Evolutionary conservation across 2,329 filamentous ascomycete species (phyloP).

Genomic region (Lachnellula hyalina): DNA sequence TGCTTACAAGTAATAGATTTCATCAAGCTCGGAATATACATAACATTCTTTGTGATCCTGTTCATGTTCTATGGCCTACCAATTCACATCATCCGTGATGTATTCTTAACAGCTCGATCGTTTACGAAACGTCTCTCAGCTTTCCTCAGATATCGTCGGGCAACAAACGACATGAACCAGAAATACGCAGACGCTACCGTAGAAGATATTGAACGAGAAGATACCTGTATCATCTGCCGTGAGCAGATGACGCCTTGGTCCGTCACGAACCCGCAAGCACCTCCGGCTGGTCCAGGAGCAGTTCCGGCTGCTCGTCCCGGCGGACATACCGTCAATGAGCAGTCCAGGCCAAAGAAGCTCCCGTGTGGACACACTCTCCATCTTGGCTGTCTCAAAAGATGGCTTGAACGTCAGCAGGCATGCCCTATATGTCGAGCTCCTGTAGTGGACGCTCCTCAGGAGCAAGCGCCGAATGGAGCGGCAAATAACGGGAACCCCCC

Average conservation of each 20-base stretch:
- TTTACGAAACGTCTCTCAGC: slow-evolving; percentile 88
- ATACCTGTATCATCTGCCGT: slow-evolving; percentile 95
- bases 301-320: slow-evolving; percentile 31
- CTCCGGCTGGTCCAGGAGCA: slow-evolving; percentile 32
- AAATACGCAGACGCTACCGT: slow-evolving; percentile 84
- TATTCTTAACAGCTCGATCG: slow-evolving; percentile 88
- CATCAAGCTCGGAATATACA: slow-evolving; percentile 82
- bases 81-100: slow-evolving; percentile 92
- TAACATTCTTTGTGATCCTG: slow-evolving; percentile 88
- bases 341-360: slow-evolving; percentile 86
- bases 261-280: slow-evolving; percentile 41
- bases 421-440: slow-evolving; percentile 90
- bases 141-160: slow-evolving; percentile 83
- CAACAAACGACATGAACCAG: slow-evolving; percentile 88
- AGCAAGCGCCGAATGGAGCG: slow-evolving; percentile 27
- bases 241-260: slow-evolving; percentile 88
- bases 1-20: slow-evolving; percentile 57
- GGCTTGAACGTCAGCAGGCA: slow-evolving; percentile 95
- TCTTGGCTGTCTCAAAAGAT: slow-evolving; percentile 89
- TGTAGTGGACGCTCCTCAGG: slow-evolving; percentile 51
- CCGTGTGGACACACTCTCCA: slow-evolving; percentile 95
- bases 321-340: slow-evolving; percentile 59
- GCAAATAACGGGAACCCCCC: slow-evolving; percentile 23
- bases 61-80: slow-evolving; percentile 92
- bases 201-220: slow-evolving; percentile 78